Evolutionary conservation across 1,139 yeast species (phyloP), one percentile per base, ranked within the genome.

Genomic region (Saccharomyces hybrid): DNA sequence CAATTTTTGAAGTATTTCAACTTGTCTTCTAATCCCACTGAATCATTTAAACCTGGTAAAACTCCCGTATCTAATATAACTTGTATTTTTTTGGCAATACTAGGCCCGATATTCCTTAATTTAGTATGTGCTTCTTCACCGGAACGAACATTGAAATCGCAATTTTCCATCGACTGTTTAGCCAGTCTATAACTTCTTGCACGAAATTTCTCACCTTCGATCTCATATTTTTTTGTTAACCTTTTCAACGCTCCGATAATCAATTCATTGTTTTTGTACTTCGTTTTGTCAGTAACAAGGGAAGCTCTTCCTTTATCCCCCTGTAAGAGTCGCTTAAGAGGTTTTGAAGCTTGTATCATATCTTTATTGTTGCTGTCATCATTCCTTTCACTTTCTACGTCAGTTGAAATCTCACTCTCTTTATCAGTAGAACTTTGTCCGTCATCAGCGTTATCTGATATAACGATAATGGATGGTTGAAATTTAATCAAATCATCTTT

Each of bases 121-220:
- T 70, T 65, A 14, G 42, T 46, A 16, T 58, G 58, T 0, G 84
- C 82, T 55, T 79, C 75, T 14, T 65, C 61, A 0, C 73, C 74
- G 0, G 78, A 73, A 1, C 61, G 63, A 3, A 82, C 73, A 2
- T 67, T 66, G 8, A 58, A 60, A 1, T 61, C 62, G 6, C 66
- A 60, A 2, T 66, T 62, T 32, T 71, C 51, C 76, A 68, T 55
- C 0, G 78, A 66, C 3, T 69, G 67, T 42, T 77, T 70, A 0
- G 86, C 86, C 16, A 73, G 68, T 38, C 72, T 67, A 58, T 83
- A 83, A n/a, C 81, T 75, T 49, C 73, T 68, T 1, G 73, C 72
- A 42, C 79, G 70, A 62, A 72, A 80, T 28, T 61, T 61, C 32
- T 78, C 79, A 3, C 79, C 79, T 49, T 69, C 68, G 0, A 69